A percentile compares a stretch with the other conserved stretches of the same genome.
Conservation (phyloP, 257 asterid species). For the Jacaranda copaia region DNA sequence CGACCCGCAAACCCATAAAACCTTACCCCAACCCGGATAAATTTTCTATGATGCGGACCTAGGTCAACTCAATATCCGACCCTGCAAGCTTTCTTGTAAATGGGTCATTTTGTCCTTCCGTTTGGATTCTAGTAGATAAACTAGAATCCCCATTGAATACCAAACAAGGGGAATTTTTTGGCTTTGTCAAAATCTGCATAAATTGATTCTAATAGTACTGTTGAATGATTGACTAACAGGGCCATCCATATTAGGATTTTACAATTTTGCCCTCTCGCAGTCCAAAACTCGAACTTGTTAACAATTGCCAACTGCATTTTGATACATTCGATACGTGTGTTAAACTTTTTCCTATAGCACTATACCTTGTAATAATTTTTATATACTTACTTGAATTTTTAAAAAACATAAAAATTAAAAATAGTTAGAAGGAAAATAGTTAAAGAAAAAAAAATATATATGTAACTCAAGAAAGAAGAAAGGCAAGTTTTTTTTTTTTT, state of each 20-base stretch:
- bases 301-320: too few relatives aligned
- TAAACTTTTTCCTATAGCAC: too few relatives aligned
- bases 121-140: conserved; percentile 36
- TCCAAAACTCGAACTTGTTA: not conserved
- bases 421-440: too few relatives aligned
- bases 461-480: too few relatives aligned
- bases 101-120: conserved; percentile 39
- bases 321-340: too few relatives aligned
- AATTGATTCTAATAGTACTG: not conserved
- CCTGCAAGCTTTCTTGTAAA: conserved; percentile 19
- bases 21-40: not conserved
- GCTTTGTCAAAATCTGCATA: conserved; percentile 3
- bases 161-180: conserved; percentile 15
- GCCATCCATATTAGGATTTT: not conserved
- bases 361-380: too few relatives aligned
- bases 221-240: conserved; percentile 4
- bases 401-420: too few relatives aligned
- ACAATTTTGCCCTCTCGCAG: not conserved
- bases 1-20: not conserved
- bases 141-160: conserved; percentile 40
- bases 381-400: too few relatives aligned
- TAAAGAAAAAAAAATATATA: too few relatives aligned
- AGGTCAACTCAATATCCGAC: conserved; percentile 32
- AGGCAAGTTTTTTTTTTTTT: too few relatives aligned
- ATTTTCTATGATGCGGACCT: not conserved